Evolutionary conservation across 1,139 yeast species (phyloP).

Genomic region (Candida sojae): DNA sequence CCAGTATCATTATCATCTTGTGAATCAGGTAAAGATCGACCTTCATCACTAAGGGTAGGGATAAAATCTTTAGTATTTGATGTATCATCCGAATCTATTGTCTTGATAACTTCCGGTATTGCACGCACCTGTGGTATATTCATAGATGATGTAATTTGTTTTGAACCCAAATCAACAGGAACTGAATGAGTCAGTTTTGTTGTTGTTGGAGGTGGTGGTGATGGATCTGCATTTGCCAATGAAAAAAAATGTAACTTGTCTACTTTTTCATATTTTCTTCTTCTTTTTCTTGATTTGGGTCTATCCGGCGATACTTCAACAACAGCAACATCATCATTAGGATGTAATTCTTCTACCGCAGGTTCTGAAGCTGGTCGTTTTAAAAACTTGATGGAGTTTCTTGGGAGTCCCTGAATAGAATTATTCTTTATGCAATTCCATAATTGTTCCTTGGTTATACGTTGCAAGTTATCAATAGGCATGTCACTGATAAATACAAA

Average conservation of each 20-base stretch:
- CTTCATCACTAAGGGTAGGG: neutral
- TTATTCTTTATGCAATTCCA: constrained; percentile 11
- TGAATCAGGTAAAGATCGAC: neutral
- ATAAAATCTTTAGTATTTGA: neutral
- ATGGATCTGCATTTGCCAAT: constrained; percentile 14
- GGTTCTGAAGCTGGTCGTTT: constrained; percentile 8
- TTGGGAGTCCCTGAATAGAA: constrained; percentile 7
- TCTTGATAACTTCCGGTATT: neutral
- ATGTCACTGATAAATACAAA: constrained; percentile 9
- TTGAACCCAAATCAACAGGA: neutral
- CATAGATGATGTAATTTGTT: neutral
- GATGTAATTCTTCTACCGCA: neutral
- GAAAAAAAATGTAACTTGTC: constrained; percentile 37
- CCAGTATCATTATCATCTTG: neutral
- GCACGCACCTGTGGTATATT: neutral
- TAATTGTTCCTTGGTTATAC: constrained; percentile 11
- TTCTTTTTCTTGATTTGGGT: constrained; percentile 24
- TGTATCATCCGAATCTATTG: neutral
- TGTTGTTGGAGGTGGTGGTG: neutral
- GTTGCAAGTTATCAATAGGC: constrained; percentile 4
- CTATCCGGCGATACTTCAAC: constrained; percentile 3
- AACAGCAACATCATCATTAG: neutral
- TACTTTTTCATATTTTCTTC: constrained; percentile 32
- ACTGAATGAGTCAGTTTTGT: no score
- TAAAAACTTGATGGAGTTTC: constrained; percentile 9